Evolutionary conservation across 805 yeast genomes (phyloP).

Genomic region (Teunomyces barrocoloradensis): DNA sequence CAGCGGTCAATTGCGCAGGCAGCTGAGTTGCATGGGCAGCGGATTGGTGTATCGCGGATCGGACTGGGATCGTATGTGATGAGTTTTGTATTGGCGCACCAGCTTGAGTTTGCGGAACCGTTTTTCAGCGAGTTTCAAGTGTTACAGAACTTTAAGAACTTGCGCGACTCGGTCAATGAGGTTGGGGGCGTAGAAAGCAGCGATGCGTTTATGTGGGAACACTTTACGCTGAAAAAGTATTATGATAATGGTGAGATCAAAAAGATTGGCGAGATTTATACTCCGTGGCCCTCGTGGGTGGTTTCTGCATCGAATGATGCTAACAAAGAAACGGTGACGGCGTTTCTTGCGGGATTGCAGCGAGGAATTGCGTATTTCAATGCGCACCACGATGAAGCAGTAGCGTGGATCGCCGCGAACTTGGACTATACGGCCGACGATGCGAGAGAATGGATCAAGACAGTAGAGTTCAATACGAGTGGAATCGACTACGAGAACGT

Average conservation of each 20-base stretch:
- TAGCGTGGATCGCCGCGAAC: conserved; percentile 58
- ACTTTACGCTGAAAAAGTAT: conserved; percentile 83
- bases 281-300: conserved; percentile 98
- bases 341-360: conserved; percentile 55
- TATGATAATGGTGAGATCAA: conserved; percentile 79
- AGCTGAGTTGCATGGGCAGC: conserved; percentile 55
- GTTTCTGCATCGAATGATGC: conserved; percentile 52
- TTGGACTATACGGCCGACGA: conserved; percentile 77
- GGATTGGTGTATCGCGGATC: conserved; percentile 78
- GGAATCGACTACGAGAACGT: conserved; percentile 52
- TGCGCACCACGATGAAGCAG: conserved; percentile 59
- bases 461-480: conserved; percentile 60
- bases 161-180: conserved; percentile 76
- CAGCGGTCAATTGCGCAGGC: conserved; percentile 54
- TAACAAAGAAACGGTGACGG: conserved; percentile 23
- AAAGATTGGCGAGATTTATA: conserved; percentile 80
- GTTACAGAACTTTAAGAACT: conserved; percentile 65
- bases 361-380: conserved; percentile 69
- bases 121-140: conserved; percentile 54
- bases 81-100: conserved; percentile 78
- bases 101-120: conserved; percentile 51
- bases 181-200: conserved; percentile 35
- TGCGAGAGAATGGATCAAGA: conserved; percentile 77
- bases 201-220: conserved; percentile 96
- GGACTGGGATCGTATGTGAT: conserved; percentile 92